Evolutionary conservation across 2,329 filamentous ascomycete genomes (phyloP).

Genomic region (Samsoniella hepiali): DNA sequence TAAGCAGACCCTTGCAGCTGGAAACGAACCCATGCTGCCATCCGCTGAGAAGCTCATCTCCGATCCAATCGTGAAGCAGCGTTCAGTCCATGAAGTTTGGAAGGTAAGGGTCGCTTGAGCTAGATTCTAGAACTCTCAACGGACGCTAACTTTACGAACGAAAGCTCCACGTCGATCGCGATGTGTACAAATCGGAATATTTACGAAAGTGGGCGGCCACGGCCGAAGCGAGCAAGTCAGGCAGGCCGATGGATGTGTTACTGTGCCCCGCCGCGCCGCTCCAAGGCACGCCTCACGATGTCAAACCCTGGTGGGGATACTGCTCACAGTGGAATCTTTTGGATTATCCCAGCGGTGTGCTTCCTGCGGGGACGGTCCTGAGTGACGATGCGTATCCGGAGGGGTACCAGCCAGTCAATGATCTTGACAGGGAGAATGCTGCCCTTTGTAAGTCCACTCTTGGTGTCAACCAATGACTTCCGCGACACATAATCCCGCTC

Average conservation of each 20-base stretch:
- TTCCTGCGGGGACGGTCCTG: slow-evolving; percentile 21
- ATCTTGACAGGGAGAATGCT: slow-evolving; percentile 22
- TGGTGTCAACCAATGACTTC: neutral
- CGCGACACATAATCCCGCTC: neutral
- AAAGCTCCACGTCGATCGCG: slow-evolving; percentile 28
- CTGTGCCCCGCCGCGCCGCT: slow-evolving; percentile 51
- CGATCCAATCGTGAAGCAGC: slow-evolving; percentile 41
- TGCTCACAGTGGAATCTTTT: slow-evolving; percentile 63
- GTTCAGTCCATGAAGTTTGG: slow-evolving; percentile 35
- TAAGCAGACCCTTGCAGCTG: slow-evolving; percentile 42
- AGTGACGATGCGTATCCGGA: slow-evolving; percentile 20
- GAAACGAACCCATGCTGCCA: slow-evolving; percentile 52
- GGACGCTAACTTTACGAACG: neutral
- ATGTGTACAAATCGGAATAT: slow-evolving; percentile 31
- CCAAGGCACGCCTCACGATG: slow-evolving; percentile 40
- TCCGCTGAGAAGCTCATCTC: slow-evolving; percentile 53
- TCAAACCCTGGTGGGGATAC: slow-evolving; percentile 53
- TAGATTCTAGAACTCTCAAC: neutral
- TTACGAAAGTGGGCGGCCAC: slow-evolving; percentile 30
- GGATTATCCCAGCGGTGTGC: slow-evolving; percentile 51
- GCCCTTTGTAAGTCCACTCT: slow-evolving; percentile 20
- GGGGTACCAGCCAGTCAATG: slow-evolving; percentile 19
- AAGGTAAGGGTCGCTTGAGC: slow-evolving; percentile 5
- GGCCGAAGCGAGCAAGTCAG: slow-evolving; percentile 18
- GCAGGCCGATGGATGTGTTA: slow-evolving; percentile 49